These are phyloP conservation scores for Spathaspora arborariae DNA, from an alignment of 805 yeast genomes.

Conservation along the genomic window DNA sequence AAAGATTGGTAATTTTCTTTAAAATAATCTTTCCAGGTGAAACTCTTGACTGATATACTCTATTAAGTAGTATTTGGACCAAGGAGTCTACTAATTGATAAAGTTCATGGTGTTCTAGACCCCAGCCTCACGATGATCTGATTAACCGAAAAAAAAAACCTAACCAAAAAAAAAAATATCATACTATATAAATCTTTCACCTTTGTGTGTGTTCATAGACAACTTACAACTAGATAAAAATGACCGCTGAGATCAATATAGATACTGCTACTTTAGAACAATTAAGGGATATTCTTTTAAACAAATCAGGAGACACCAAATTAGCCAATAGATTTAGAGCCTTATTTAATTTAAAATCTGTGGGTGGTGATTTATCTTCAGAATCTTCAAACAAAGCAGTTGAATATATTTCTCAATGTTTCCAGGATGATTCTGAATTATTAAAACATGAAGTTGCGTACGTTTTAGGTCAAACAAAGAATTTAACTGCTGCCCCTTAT, in stretches of 20 bases:
- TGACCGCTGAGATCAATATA: constrained; percentile 34
- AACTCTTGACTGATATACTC: no score
- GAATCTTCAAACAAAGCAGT: constrained; percentile 61
- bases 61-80: no score
- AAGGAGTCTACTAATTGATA: no score
- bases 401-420: constrained; percentile 80
- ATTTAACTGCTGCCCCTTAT: constrained; percentile 70
- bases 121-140: background rate
- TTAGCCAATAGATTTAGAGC: constrained; percentile 92
- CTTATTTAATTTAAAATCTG: constrained; percentile 79
- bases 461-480: constrained; percentile 93
- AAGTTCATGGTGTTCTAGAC: no score
- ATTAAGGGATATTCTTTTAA: constrained; percentile 66
- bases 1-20: no score
- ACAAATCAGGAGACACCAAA: constrained; percentile 63
- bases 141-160: background rate
- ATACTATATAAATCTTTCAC: no score
- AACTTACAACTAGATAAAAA: constrained; percentile 5
- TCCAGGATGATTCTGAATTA: constrained; percentile 77
- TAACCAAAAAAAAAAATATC: no score
- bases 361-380: constrained; percentile 68
- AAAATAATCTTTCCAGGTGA: no score
- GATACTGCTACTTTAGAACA: constrained; percentile 52
- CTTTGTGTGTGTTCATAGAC: background rate
- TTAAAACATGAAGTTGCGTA: constrained; percentile 97